Evolutionary conservation across 352 stramenopile species (phyloP).

Genomic region (Phytophthora ohioensis): DNA sequence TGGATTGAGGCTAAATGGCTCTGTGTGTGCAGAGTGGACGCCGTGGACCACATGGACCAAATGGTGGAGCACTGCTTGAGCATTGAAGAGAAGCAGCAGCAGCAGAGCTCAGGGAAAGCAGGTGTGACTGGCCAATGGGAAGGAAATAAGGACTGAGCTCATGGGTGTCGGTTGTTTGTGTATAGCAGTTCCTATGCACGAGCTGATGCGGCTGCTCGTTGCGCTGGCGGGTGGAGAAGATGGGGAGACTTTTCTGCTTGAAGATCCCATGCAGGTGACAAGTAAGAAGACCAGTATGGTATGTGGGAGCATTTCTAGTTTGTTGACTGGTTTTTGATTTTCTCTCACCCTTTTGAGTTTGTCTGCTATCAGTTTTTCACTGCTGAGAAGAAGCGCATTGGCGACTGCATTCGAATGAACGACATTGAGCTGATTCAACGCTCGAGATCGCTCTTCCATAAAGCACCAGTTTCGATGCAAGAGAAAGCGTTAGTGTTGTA

Average conservation of each 20-base stretch:
- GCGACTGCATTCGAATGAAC: slow-evolving; percentile 65
- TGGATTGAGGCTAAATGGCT: not conserved
- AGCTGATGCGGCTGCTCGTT: slow-evolving; percentile 62
- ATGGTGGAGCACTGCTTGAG: slow-evolving; percentile 45
- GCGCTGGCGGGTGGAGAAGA: slow-evolving; percentile 64
- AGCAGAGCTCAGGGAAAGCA: slow-evolving; percentile 17
- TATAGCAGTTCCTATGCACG: slow-evolving; percentile 34
- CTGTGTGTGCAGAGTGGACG: slow-evolving; percentile 36
- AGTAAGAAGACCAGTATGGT: slow-evolving; percentile 21
- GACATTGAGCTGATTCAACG: slow-evolving; percentile 53
- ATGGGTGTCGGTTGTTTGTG: not conserved
- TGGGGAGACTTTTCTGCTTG: slow-evolving; percentile 64
- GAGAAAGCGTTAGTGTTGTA: slow-evolving; percentile 41
- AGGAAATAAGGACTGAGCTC: not conserved
- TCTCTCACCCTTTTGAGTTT: not conserved
- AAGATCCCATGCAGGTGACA: slow-evolving; percentile 52
- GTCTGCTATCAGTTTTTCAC: slow-evolving; percentile 4
- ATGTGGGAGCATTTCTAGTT: not conserved
- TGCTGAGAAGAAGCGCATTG: slow-evolving; percentile 46
- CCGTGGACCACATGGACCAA: slow-evolving; percentile 48
- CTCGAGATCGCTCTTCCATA: slow-evolving; percentile 42
- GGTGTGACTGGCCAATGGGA: not conserved
- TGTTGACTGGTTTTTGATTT: not conserved
- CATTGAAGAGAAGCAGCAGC: slow-evolving; percentile 19
- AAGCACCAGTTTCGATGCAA: slow-evolving; percentile 47